phyloP scores from a whole-genome alignment of 2,329 filamentous ascomycete species.

The Sordariomycetes sp. region DNA sequence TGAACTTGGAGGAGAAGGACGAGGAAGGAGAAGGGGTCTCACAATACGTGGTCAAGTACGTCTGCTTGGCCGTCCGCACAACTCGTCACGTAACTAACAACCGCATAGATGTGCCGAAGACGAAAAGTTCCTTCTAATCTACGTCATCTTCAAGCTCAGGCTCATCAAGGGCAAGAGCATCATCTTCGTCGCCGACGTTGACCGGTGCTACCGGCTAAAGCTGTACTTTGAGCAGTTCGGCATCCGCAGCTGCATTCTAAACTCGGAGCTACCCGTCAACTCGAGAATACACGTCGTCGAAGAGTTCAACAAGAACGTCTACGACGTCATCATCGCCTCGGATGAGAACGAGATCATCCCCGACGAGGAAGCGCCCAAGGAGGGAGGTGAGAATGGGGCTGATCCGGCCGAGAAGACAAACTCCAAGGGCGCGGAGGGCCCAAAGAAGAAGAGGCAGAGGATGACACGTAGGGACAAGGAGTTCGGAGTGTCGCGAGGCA shows the following conservation, averaged over 20 bases:
- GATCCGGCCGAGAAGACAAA: slow-evolving; percentile 15
- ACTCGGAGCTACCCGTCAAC: slow-evolving; percentile 89
- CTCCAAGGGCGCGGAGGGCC: slow-evolving; percentile 15
- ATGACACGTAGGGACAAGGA: slow-evolving; percentile 63
- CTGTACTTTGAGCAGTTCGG: slow-evolving; percentile 96
- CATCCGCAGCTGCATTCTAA: slow-evolving; percentile 84
- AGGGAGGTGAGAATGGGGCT: slow-evolving; percentile 26
- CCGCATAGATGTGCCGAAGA: slow-evolving; percentile 70
- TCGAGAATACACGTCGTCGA: slow-evolving; percentile 89
- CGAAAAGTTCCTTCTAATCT: slow-evolving; percentile 79
- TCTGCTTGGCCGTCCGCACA: slow-evolving; percentile 5
- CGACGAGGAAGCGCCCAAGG: slow-evolving; percentile 37
- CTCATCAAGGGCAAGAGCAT: slow-evolving; percentile 84
- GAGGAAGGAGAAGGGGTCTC: slow-evolving; percentile 66
- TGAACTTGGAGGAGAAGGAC: slow-evolving; percentile 77
- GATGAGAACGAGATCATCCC: slow-evolving; percentile 83
- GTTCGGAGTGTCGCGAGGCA: slow-evolving; percentile 89
- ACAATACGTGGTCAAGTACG: slow-evolving; percentile 76
- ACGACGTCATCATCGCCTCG: slow-evolving; percentile 95
- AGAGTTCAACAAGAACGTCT: slow-evolving; percentile 93
- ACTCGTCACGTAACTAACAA: slow-evolving; percentile 6
- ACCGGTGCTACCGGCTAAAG: slow-evolving; percentile 82
- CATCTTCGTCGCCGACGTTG: slow-evolving; percentile 68
- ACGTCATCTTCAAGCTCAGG: slow-evolving; percentile 53
- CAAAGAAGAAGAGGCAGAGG: slow-evolving; percentile 51